Conservation (phyloP, 176 grass and related monocot genomes). For the Paspalum notatum region DNA sequence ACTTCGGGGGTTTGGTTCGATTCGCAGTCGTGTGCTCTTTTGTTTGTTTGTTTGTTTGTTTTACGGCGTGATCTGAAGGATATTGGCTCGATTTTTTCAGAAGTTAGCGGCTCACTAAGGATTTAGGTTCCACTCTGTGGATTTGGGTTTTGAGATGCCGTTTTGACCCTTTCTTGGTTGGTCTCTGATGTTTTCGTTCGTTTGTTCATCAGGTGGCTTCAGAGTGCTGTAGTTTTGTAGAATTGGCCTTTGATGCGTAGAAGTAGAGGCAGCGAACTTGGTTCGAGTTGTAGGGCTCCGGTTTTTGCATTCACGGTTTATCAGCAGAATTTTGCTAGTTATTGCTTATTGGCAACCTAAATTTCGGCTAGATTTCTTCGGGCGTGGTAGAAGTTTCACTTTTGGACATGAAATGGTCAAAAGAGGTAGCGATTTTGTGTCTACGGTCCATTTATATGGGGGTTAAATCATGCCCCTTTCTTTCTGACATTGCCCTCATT, state of each 20-base stretch:
- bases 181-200: not conserved
- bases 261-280: not conserved
- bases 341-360: not conserved
- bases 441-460: not conserved
- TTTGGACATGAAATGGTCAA: not conserved
- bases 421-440: constrained; percentile 30
- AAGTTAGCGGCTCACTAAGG: not conserved
- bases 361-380: constrained; percentile 14
- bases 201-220: not conserved
- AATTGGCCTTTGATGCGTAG: not conserved
- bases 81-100: not conserved
- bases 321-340: not conserved
- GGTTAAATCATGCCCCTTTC: not conserved
- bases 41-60: not conserved
- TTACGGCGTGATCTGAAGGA: constrained; percentile 35
- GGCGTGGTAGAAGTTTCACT: not conserved
- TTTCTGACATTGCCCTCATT: not conserved
- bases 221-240: not conserved
- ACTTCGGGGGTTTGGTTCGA: constrained; percentile 9
- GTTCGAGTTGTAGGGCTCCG: not conserved
- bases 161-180: not conserved
- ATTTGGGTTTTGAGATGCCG: not conserved
- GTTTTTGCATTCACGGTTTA: not conserved
- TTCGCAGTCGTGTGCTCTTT: not conserved
- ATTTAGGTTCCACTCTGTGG: not conserved